Evolutionary conservation across 371 early-diverging fungal species (phyloP).

Genomic region (Dinochytrium kinnereticum): DNA sequence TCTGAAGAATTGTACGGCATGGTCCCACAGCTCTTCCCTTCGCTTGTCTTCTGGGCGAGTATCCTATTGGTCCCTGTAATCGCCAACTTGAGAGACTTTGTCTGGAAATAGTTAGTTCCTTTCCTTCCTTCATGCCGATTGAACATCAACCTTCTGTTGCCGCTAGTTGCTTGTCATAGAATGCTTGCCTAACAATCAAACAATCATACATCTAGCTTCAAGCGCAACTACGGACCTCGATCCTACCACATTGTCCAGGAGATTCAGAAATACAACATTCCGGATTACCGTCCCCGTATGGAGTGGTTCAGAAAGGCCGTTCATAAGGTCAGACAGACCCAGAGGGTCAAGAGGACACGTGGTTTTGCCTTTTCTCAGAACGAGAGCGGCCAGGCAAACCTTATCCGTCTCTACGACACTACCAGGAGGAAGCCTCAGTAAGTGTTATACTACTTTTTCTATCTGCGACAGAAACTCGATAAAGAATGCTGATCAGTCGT

Average conservation of each 20-base stretch:
- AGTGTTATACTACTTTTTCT: conserved; percentile 11
- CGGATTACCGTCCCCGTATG: conserved; percentile 95
- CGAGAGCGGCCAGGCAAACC: conserved; percentile 89
- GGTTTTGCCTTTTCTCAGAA: conserved; percentile 97
- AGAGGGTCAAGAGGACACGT: conserved; percentile 86
- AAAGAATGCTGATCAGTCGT: too few relatives aligned
- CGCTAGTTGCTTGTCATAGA: too few relatives aligned
- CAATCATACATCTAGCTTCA: too few relatives aligned
- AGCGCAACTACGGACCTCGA: conserved; percentile 81
- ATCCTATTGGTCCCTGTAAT: conserved; percentile 79
- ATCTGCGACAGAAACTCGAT: too few relatives aligned
- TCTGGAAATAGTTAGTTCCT: conserved; percentile 77
- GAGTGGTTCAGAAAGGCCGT: conserved; percentile 97
- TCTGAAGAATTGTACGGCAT: conserved; percentile 87
- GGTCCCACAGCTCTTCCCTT: conserved; percentile 73
- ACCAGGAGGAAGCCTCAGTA: conserved; percentile 81
- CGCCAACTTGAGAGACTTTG: conserved; percentile 84
- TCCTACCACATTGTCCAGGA: conserved; percentile 96
- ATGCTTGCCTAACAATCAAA: too few relatives aligned
- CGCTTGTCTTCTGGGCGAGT: conserved; percentile 83
- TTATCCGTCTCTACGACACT: conserved; percentile 94
- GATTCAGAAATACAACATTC: conserved; percentile 95
- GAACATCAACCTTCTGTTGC: neutral
- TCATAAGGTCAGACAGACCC: conserved; percentile 87
- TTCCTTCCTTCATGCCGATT: neutral